Conservation (phyloP, 306 rosid species). For the Dalbergia cochinchinensis region DNA sequence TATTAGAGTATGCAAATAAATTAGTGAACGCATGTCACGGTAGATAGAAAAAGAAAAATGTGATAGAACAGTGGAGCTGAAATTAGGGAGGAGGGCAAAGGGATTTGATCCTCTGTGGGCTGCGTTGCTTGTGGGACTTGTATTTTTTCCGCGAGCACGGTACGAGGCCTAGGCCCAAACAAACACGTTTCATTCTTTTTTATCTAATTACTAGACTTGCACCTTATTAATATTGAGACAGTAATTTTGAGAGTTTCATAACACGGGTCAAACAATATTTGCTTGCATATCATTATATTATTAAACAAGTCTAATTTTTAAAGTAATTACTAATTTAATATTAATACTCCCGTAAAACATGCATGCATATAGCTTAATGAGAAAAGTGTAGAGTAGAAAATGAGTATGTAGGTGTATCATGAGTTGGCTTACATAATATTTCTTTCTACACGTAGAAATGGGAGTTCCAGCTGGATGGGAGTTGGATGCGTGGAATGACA, state of each 20-base stretch:
- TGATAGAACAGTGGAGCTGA: conserved; percentile 7
- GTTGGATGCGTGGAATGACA: conserved; percentile 1
- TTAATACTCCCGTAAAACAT: background rate
- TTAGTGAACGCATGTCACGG: no score
- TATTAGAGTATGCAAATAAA: no score
- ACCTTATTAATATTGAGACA: no score
- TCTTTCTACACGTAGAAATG: background rate
- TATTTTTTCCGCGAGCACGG: no score
- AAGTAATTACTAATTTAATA: background rate
- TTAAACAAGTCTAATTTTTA: no score
- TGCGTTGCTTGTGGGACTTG: background rate
- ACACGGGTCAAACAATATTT: no score
- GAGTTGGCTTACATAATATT: background rate
- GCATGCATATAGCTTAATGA: background rate
- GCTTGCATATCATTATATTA: no score
- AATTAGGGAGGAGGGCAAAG: conserved; percentile 15
- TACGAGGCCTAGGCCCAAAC: no score
- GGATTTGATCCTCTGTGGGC: background rate
- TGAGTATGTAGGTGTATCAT: background rate
- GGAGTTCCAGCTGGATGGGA: conserved; percentile 34
- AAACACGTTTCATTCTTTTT: no score
- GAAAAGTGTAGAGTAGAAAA: background rate
- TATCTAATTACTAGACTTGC: no score
- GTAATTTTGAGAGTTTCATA: no score
- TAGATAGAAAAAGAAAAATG: background rate